Percentiles rank a stretch among this genome's conserved stretches.
Evolutionary conservation across 768 basidiomycete species (phyloP).

Genomic region (Rhodotorula kratochvilovae): DNA sequence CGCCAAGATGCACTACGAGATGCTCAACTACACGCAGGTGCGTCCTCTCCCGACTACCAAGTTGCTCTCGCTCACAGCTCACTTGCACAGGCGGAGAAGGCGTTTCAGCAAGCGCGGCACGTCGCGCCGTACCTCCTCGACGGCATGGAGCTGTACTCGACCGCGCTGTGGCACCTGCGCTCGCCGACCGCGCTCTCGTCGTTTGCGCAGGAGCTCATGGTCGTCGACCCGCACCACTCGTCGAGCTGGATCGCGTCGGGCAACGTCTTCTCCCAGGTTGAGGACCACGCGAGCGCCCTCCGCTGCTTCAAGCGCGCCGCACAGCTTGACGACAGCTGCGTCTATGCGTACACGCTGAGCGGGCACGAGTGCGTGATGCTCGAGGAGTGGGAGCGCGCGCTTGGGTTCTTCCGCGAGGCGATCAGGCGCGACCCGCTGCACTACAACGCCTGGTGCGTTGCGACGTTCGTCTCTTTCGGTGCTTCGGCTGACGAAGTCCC

Average conservation of each 20-base stretch:
- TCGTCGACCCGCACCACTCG: conserved; percentile 72
- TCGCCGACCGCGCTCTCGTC: conserved; percentile 78
- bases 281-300: conserved; percentile 86
- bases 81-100: conserved; percentile 69
- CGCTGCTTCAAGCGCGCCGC: conserved; percentile 89
- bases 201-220: conserved; percentile 85
- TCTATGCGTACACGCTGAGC: conserved; percentile 92
- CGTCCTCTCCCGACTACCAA: conserved; percentile 45
- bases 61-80: conserved; percentile 1
- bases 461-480: not conserved
- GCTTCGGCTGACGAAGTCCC: too few species aligned
- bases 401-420: conserved; percentile 85
- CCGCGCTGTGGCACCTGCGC: conserved; percentile 90
- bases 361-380: conserved; percentile 90
- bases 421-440: conserved; percentile 80
- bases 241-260: conserved; percentile 96
- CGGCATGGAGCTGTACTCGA: conserved; percentile 96
- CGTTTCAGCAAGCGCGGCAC: conserved; percentile 73
- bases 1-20: conserved; percentile 83
- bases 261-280: conserved; percentile 79
- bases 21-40: conserved; percentile 80
- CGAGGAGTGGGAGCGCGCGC: conserved; percentile 87
- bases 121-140: conserved; percentile 82
- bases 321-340: conserved; percentile 56
- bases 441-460: conserved; percentile 92